phyloP scores from a whole-genome alignment of 805 yeast species.

The Starmerella ratchasimensis region DNA sequence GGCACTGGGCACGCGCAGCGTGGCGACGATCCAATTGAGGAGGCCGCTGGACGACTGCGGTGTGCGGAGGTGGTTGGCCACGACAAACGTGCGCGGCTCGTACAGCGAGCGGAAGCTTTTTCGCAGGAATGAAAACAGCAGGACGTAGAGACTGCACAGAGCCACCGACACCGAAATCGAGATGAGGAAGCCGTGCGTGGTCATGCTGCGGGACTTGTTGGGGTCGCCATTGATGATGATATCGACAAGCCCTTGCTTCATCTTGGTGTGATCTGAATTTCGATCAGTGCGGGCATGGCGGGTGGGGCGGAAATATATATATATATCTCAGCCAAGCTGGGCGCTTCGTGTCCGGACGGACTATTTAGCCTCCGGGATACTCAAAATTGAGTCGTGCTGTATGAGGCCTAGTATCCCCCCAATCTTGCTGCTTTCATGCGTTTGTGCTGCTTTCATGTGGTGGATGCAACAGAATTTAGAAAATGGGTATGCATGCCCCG shows the following conservation, averaged over 20 bases:
- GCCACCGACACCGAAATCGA: slow-evolving; percentile 31
- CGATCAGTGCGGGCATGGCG: no score
- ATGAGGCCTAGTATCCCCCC: not conserved
- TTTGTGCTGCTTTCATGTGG: no score
- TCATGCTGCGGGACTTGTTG: slow-evolving; percentile 15
- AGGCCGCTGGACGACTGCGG: slow-evolving; percentile 26
- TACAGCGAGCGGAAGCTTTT: slow-evolving; percentile 31
- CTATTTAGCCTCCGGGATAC: no score
- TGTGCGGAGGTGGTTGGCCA: slow-evolving; percentile 30
- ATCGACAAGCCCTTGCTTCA: slow-evolving; percentile 16
- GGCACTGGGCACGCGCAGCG: slow-evolving; percentile 30
- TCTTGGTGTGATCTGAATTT: not conserved
- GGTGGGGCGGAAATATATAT: no score
- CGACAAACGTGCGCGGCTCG: slow-evolving; percentile 40
- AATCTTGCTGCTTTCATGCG: no score
- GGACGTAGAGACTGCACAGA: slow-evolving; percentile 40
- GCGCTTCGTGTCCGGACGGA: no score
- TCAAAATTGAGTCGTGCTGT: not conserved
- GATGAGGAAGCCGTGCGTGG: slow-evolving; percentile 22
- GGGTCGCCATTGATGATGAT: slow-evolving; percentile 15
- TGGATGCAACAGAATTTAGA: no score
- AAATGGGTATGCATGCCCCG: no score
- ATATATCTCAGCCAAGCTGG: no score
- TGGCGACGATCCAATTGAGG: slow-evolving; percentile 44
- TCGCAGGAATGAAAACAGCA: slow-evolving; percentile 29